Percentiles rank a stretch among this genome's conserved stretches.
Evolutionary conservation across 139 green algal genomes (phyloP).

Genomic region (Desmodesmus armatus): DNA sequence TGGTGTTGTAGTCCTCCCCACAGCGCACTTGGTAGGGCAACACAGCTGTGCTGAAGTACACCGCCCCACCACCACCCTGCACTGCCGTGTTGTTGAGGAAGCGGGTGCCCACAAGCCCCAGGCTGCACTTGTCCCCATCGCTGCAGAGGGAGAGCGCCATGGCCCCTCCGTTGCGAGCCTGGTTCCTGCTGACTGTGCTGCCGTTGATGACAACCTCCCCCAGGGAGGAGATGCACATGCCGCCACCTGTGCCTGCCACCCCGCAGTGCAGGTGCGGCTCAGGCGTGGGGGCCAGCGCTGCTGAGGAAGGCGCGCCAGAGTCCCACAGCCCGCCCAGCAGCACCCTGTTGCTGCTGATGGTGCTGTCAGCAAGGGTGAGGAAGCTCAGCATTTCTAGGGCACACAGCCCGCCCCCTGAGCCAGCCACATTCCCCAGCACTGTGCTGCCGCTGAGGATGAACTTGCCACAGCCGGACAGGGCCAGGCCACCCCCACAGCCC

Average conservation of each 20-base stretch:
- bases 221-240: constrained; percentile 36
- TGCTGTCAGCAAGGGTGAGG: constrained; percentile 24
- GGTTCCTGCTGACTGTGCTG: constrained; percentile 24
- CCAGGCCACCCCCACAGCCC: constrained; percentile 29
- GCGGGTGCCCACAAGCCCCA: background rate
- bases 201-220: constrained; percentile 31
- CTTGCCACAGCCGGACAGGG: background rate
- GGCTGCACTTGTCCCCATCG: constrained; percentile 1
- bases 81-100: constrained; percentile 47
- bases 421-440: constrained; percentile 36
- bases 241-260: constrained; percentile 41
- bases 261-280: constrained; percentile 34
- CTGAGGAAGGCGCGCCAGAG: background rate
- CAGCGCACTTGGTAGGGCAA: constrained; percentile 24
- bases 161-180: constrained; percentile 29
- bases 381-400: background rate
- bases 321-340: constrained; percentile 23
- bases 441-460: constrained; percentile 14
- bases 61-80: constrained; percentile 40
- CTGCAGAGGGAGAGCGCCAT: constrained; percentile 21
- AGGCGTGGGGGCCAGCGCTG: background rate
- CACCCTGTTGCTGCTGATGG: constrained; percentile 15
- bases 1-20: constrained; percentile 37
- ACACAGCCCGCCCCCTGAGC: constrained; percentile 25
- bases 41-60: constrained; percentile 33